Evolutionary conservation across 176 grass and related monocot species (phyloP).

Genomic region (Panicum miliaceum): DNA sequence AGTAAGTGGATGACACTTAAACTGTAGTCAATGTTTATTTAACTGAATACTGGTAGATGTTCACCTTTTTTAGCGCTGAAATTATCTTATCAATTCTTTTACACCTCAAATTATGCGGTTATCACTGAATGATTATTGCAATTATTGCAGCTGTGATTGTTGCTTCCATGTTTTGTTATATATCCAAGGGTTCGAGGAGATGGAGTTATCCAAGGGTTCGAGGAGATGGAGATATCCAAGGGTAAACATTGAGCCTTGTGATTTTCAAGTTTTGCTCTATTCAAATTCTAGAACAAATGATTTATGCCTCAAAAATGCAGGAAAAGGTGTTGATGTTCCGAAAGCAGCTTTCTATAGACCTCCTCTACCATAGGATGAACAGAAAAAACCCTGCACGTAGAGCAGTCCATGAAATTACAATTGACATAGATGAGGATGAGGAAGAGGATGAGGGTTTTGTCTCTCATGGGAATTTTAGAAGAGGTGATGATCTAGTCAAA

Average conservation of each 20-base stretch:
- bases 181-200: neutral
- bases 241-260: neutral
- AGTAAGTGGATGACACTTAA: neutral
- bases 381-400: neutral
- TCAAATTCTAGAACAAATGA: neutral
- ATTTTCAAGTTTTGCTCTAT: neutral
- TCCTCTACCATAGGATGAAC: no score
- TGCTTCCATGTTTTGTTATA: neutral
- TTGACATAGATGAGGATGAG: neutral
- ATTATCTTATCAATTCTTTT: neutral
- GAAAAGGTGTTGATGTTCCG: neutral
- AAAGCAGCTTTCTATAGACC: neutral
- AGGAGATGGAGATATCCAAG: neutral
- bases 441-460: neutral
- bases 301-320: neutral
- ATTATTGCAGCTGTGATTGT: neutral
- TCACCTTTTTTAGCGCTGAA: neutral
- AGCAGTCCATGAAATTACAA: neutral
- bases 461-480: no score
- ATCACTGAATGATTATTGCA: neutral
- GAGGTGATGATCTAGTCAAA: no score
- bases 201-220: neutral
- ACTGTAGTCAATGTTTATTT: neutral
- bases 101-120: neutral
- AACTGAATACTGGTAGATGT: neutral